Conservation (phyloP, 1,139 yeast genomes). For the Insectozyma bohioensis region DNA sequence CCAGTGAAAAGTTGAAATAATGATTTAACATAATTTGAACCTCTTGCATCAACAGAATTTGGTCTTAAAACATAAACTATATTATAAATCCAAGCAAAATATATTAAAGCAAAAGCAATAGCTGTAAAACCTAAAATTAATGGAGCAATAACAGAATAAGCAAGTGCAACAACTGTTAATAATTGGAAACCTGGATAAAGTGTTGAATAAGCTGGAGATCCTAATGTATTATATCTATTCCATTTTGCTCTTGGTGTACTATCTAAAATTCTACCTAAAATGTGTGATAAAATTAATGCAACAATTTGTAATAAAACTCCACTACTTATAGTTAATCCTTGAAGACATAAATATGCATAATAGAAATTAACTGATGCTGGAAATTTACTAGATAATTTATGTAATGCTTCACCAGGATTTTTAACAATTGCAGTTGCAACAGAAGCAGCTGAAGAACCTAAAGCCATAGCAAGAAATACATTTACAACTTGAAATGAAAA, state of each 20-base stretch:
- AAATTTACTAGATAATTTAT: conserved; percentile 54
- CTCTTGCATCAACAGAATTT: conserved; percentile 55
- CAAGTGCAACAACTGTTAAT: conserved; percentile 37
- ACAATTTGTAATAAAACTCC: conserved; percentile 43
- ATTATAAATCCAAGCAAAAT: conserved; percentile 61
- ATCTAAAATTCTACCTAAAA: conserved; percentile 47
- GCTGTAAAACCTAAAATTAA: conserved; percentile 49
- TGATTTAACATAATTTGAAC: conserved; percentile 66
- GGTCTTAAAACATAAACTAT: conserved; percentile 58
- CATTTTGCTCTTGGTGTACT: conserved; percentile 50
- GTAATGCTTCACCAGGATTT: conserved; percentile 56
- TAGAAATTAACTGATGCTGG: conserved; percentile 77
- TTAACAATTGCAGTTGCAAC: conserved; percentile 60
- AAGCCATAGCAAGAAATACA: conserved; percentile 76
- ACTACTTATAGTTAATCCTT: conserved; percentile 42
- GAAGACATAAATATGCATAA: conserved; percentile 49
- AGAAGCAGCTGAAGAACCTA: conserved; percentile 76
- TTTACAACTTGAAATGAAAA: conserved; percentile 89
- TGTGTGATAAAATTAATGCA: conserved; percentile 44
- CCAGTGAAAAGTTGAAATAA: conserved; percentile 66
- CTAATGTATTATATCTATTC: conserved; percentile 43
- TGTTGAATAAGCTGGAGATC: conserved; percentile 42
- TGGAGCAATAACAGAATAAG: conserved; percentile 45
- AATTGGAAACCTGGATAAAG: conserved; percentile 43
- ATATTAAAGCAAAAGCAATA: conserved; percentile 46